Evolutionary conservation across 202 grass and related monocot genomes (phyloP).

Genomic region (Brachypodium distachyon): DNA sequence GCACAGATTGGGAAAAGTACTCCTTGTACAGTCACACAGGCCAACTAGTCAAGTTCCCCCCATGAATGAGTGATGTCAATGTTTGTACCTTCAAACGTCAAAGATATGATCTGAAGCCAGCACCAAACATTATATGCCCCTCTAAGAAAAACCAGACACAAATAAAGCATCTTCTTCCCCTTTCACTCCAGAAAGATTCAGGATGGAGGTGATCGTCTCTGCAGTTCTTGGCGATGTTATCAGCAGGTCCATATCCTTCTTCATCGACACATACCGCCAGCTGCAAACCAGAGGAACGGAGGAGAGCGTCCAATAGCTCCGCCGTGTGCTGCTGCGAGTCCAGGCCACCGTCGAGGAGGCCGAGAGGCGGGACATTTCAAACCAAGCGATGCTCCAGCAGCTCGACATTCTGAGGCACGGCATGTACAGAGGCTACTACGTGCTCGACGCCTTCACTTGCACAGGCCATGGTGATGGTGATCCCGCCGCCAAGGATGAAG

Average conservation of each 20-base stretch:
- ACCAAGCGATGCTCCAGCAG: slow-evolving; percentile 18
- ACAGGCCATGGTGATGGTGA: neutral
- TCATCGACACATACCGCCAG: neutral
- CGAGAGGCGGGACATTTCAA: slow-evolving; percentile 5
- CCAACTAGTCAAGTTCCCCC: too few species aligned
- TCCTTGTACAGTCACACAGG: too few species aligned
- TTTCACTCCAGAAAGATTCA: too few species aligned
- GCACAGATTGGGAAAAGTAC: too few species aligned
- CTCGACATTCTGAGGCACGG: neutral
- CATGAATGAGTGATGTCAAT: too few species aligned
- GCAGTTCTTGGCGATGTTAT: neutral
- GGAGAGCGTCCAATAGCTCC: neutral
- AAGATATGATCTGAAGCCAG: too few species aligned
- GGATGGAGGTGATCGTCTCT: slow-evolving; percentile 18
- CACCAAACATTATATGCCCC: too few species aligned
- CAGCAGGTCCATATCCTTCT: neutral
- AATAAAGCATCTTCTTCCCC: too few species aligned
- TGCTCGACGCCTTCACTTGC: slow-evolving; percentile 12
- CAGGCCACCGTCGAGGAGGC: slow-evolving; percentile 17
- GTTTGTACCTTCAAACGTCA: too few species aligned
- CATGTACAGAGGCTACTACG: slow-evolving; percentile 16
- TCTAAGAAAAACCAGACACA: too few species aligned
- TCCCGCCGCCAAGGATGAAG: neutral
- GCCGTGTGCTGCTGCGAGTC: neutral
- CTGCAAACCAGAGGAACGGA: neutral